Conservation (phyloP, 805 yeast species). For the Kuraishia floccosa region DNA sequence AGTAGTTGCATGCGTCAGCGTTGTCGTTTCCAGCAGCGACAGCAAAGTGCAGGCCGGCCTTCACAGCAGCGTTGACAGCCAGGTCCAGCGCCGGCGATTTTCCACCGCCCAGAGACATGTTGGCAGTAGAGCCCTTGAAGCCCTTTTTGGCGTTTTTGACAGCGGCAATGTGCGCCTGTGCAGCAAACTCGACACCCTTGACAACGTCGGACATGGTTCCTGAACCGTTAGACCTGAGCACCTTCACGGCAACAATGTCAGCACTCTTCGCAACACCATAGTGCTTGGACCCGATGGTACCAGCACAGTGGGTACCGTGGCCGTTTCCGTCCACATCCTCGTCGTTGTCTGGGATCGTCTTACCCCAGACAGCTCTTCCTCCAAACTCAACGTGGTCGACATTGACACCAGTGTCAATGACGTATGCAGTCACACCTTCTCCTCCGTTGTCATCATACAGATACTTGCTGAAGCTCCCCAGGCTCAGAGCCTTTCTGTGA, state of each 20-base stretch:
- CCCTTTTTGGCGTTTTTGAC: constrained; percentile 45
- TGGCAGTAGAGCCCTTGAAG: constrained; percentile 78
- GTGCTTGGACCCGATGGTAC: constrained; percentile 72
- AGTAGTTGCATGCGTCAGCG: constrained; percentile 83
- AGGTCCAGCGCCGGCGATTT: constrained; percentile 76
- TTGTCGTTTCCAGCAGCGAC: constrained; percentile 96
- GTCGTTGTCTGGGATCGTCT: constrained; percentile 65
- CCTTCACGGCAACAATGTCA: constrained; percentile 72
- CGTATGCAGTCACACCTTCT: constrained; percentile 75
- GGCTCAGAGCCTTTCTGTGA: constrained; percentile 60
- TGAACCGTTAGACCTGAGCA: constrained; percentile 70
- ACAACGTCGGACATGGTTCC: constrained; percentile 79
- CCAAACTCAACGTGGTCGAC: constrained; percentile 66
- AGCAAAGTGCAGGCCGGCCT: constrained; percentile 83
- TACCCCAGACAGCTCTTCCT: constrained; percentile 83
- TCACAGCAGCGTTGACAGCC: constrained; percentile 85
- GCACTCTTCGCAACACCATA: constrained; percentile 84
- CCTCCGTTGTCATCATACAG: constrained; percentile 66
- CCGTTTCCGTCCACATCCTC: constrained; percentile 77
- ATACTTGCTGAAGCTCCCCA: constrained; percentile 65
- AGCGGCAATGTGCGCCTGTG: constrained; percentile 49
- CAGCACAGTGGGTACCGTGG: constrained; percentile 97
- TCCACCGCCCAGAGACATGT: constrained; percentile 94
- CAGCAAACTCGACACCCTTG: constrained; percentile 79
- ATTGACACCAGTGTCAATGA: constrained; percentile 84